Percentiles rank a stretch among this genome's conserved stretches.
These are phyloP conservation scores for Coemansia sp. DNA, from an alignment of 192 early-diverging fungal genomes.

Conservation along the genomic window DNA sequence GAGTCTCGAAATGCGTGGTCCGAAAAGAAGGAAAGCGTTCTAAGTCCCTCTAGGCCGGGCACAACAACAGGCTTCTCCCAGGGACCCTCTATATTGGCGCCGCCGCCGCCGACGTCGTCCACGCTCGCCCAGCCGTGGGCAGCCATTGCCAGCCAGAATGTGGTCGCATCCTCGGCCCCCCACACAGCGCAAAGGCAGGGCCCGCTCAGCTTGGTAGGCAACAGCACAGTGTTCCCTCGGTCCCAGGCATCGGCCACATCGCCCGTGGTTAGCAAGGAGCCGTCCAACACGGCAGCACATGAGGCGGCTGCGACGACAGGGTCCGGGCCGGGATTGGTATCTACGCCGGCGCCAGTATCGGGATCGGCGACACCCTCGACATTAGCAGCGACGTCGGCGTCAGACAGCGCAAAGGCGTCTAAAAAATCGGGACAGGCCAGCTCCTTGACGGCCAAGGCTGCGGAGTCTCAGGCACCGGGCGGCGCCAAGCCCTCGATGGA, in stretches of 20 bases:
- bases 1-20: conserved; percentile 50
- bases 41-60: conserved; percentile 43
- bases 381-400: neutral
- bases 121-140: conserved; percentile 49
- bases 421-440: too few relatives aligned
- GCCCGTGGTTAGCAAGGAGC: neutral
- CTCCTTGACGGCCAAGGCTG: too few relatives aligned
- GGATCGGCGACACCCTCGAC: neutral
- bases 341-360: neutral
- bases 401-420: too few relatives aligned
- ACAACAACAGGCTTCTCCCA: conserved; percentile 27
- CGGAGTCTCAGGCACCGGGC: too few relatives aligned
- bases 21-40: conserved; percentile 48
- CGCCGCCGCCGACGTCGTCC: conserved; percentile 15
- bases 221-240: neutral
- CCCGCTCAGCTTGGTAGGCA: neutral
- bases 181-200: neutral
- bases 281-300: neutral
- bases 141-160: conserved; percentile 38
- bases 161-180: neutral
- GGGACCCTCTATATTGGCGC: too few relatives aligned
- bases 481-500: too few relatives aligned
- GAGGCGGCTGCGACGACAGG: neutral
- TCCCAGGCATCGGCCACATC: neutral
- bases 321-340: too few relatives aligned